A percentile compares a stretch with the other conserved stretches of the same genome.
Conservation (phyloP, 2,329 filamentous ascomycete species). For the Curvularia lunata region DNA sequence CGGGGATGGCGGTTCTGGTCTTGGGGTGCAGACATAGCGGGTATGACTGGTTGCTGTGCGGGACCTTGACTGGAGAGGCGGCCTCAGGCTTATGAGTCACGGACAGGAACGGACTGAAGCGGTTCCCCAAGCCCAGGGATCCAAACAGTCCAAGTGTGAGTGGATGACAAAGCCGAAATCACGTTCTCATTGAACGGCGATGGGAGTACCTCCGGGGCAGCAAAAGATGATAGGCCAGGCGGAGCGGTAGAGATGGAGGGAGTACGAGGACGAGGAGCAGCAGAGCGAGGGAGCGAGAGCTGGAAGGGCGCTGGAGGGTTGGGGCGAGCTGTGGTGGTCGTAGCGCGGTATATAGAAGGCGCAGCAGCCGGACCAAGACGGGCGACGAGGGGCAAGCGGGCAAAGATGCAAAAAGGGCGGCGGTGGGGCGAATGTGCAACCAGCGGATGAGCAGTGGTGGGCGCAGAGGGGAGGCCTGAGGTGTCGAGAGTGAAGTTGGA, state of each 20-base stretch:
- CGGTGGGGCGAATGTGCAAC: constrained; percentile 30
- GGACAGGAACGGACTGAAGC: constrained; percentile 18
- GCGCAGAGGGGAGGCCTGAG: constrained; percentile 36
- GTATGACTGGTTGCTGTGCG: constrained; percentile 43
- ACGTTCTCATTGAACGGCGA: constrained; percentile 36
- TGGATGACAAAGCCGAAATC: constrained; percentile 31
- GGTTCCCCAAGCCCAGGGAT: constrained; percentile 30
- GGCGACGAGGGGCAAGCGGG: constrained; percentile 37
- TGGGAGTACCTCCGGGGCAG: constrained; percentile 13
- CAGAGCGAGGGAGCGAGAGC: constrained; percentile 1
- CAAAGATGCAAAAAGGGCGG: constrained; percentile 33
- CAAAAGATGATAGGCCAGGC: constrained; percentile 17
- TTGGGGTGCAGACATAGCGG: constrained; percentile 48
- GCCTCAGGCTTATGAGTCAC: constrained; percentile 48
- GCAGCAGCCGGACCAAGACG: constrained; percentile 41
- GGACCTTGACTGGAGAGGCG: constrained; percentile 28
- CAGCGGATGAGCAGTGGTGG: constrained; percentile 16
- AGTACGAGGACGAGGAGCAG: neutral
- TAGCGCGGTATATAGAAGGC: constrained; percentile 42
- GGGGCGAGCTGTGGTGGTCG: constrained; percentile 27
- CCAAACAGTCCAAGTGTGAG: constrained; percentile 33
- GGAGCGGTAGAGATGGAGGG: constrained; percentile 8
- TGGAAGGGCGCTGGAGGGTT: constrained; percentile 40
- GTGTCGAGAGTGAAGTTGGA: constrained; percentile 26
- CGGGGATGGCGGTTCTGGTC: constrained; percentile 54